Base-by-base conservation (phyloP, 2,329 filamentous ascomycete genomes). In the Cladorrhinum sp. region DNA sequence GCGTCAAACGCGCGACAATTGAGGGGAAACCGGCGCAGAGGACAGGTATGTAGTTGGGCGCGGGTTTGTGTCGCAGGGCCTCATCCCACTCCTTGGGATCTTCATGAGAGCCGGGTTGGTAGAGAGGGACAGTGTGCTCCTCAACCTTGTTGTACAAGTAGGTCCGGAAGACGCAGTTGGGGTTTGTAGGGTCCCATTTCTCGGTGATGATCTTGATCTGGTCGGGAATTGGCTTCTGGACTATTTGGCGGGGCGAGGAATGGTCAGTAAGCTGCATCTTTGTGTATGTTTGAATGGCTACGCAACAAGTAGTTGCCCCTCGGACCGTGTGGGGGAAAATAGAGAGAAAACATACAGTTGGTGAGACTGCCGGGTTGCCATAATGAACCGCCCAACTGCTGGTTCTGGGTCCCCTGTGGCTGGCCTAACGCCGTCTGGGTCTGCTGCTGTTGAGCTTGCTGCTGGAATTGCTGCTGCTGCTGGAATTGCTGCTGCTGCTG, bases 81-180 rank as follows among this genome's bases (percentile, higher is more conserved):
- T 92, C 89, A 70, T 96, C 91, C 90, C 91, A 96, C 71, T 90
- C 90, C 65, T 85, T 83, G 39, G 88, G 85, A 70, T 93, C 87
- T 71, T 95, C 91, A 67, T 84, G 80, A 1, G 86, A 78, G 16
- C 84, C 80, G 1, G 89, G 89, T 65, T 87, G 84, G 74, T 90
- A 93, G 73, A 89, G 92, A 10, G 89, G 89, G n/a, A 89, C 87
- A 71, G 84, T 83, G 57, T 85, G 83, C 69, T 89, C 85, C 65
- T 89, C 87, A 64, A 93, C 90, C 66, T 90, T 86, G 76, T 95
- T 95, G 81, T 95, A 96, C 73, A 95, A 91, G 78, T 94, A 94
- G 71, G 90, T 81, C 73, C 91, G 89, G 77, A 95, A 92, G 26
- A 84, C 85, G 68, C 89, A 92, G 71, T 85, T 86, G 21, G 85